These are phyloP conservation scores for Aquilaria yunnanensis DNA, from an alignment of 345 rosid genomes.

Conservation along the genomic window DNA sequence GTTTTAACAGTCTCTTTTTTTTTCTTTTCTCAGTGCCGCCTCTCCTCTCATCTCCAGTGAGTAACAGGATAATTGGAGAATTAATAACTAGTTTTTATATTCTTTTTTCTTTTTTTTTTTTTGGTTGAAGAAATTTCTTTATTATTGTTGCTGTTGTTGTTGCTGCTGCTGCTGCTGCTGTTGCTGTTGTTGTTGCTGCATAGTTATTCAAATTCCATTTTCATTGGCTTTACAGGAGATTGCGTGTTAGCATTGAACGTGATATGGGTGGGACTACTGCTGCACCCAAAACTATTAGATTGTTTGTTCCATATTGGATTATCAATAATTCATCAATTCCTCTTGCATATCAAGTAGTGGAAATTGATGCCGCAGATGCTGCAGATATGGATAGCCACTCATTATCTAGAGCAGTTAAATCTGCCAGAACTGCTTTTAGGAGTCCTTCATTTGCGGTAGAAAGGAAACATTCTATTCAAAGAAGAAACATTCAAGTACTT, in stretches of 20 bases:
- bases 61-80: background rate
- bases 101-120: background rate
- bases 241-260: slow-evolving; percentile 84
- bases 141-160: background rate
- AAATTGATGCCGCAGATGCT: slow-evolving; percentile 67
- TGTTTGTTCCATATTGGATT: slow-evolving; percentile 97
- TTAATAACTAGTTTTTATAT: background rate
- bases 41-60: no score
- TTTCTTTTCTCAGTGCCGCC: background rate
- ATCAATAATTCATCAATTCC: slow-evolving; percentile 69
- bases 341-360: slow-evolving; percentile 81
- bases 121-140: background rate
- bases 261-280: slow-evolving; percentile 88
- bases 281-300: slow-evolving; percentile 83
- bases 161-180: no score
- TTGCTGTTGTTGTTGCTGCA: background rate
- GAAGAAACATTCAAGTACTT: slow-evolving; percentile 63
- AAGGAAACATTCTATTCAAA: slow-evolving; percentile 39
- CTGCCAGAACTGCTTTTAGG: slow-evolving; percentile 51
- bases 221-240: slow-evolving; percentile 53
- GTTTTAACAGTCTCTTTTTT: background rate
- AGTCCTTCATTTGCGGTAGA: slow-evolving; percentile 49
- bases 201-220: slow-evolving; percentile 2
- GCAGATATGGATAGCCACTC: slow-evolving; percentile 51
- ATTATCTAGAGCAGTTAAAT: slow-evolving; percentile 65